Conservation (phyloP, 106 monocot genomes). For the Dendrobium nobile region DNA sequence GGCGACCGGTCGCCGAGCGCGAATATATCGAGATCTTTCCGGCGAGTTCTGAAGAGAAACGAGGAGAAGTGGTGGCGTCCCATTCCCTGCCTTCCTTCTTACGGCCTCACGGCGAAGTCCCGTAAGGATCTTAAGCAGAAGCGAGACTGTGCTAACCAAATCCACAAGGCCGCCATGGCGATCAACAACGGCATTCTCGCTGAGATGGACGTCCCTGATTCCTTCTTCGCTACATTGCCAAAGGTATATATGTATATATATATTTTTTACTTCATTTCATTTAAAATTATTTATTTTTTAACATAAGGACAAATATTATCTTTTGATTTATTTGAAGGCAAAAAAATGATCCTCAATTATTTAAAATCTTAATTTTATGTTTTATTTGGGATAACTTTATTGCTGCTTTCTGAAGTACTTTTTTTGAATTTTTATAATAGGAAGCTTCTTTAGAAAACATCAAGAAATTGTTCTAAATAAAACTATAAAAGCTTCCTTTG, state of each 20-base stretch:
- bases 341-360: no score
- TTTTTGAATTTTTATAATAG: no score
- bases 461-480: no score
- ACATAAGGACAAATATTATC: no score
- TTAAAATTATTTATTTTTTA: no score
- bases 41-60: conserved; percentile 35
- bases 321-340: no score
- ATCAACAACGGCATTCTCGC: conserved; percentile 65
- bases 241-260: conserved; percentile 32
- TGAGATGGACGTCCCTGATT: conserved; percentile 83
- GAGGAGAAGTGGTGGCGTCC: conserved; percentile 96
- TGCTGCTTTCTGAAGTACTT: no score
- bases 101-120: conserved; percentile 46
- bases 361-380: no score
- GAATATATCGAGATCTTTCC: conserved; percentile 43
- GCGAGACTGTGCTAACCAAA: conserved; percentile 63
- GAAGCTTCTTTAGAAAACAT: no score
- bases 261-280: no score
- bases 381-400: no score
- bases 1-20: conserved; percentile 31
- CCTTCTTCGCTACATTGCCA: conserved; percentile 52
- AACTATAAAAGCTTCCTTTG: no score
- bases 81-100: conserved; percentile 63
- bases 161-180: conserved; percentile 76
- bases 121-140: conserved; percentile 41